phyloP scores from a whole-genome alignment of 305 asterid genomes.

The Fraxinus baroniana region DNA sequence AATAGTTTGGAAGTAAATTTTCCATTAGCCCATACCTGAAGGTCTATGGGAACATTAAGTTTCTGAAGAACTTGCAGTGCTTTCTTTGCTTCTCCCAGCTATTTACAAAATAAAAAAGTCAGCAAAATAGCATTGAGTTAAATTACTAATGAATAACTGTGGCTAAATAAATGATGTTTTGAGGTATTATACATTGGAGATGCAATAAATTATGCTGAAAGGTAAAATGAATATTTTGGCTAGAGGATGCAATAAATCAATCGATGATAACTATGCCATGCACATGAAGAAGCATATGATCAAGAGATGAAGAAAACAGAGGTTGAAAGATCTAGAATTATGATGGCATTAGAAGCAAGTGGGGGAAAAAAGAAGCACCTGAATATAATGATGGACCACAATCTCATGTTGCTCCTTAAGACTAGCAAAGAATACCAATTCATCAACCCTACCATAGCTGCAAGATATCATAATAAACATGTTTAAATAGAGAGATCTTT shows the following conservation, averaged over 20 bases:
- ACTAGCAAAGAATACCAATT: slow-evolving; percentile 91
- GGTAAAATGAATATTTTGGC: slow-evolving; percentile 8
- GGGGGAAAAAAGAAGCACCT: slow-evolving; percentile 53
- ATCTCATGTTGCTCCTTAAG: slow-evolving; percentile 92
- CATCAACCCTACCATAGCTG: slow-evolving; percentile 99
- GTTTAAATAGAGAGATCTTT: slow-evolving; percentile 16
- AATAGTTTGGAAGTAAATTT: slow-evolving; percentile 18
- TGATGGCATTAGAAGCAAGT: slow-evolving; percentile 8
- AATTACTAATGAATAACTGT: neutral
- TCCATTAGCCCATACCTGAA: slow-evolving; percentile 62
- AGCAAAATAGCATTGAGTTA: neutral
- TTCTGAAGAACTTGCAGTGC: slow-evolving; percentile 95
- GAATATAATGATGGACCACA: slow-evolving; percentile 90
- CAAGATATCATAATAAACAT: slow-evolving; percentile 28
- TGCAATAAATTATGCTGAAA: slow-evolving; percentile 7
- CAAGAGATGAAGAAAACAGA: slow-evolving; percentile 13
- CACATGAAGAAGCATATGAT: slow-evolving; percentile 19
- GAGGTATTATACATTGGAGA: slow-evolving; percentile 5
- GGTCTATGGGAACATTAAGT: slow-evolving; percentile 79
- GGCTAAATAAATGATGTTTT: neutral
- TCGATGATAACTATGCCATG: slow-evolving; percentile 1
- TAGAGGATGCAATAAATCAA: neutral
- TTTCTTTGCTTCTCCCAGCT: slow-evolving; percentile 98
- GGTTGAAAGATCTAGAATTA: slow-evolving; percentile 12
- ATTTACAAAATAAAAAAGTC: slow-evolving; percentile 16